Base-by-base conservation (phyloP, 148 eudicot species). In the Oxyria digyna region DNA sequence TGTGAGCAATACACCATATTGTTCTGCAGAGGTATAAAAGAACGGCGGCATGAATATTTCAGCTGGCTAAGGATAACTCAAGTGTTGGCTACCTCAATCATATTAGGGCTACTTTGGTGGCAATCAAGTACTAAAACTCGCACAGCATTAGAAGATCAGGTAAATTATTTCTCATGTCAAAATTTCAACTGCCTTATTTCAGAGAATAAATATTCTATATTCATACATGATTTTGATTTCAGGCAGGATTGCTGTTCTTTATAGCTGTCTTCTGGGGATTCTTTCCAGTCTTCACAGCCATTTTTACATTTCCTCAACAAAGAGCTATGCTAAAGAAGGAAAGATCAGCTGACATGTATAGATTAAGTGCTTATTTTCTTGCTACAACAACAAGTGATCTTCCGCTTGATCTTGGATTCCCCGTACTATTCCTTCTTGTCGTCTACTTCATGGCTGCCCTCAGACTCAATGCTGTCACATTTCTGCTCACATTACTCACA, bases 391-490 rank as follows among this genome's bases (percentile, higher is more conserved):
- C 97, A 31, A 86, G 96, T 26, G 98, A 94, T 74, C 81, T 94
- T n/a, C 97, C 97, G n/a, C 84, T 90, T 7, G 97, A 94, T 73
- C 86, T 94, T 24, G 74, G 87, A 41, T 72, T 90, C 21, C 98
- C 98, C 21, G 76, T 87, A n/a, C 81, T 94, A 65, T 94, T 94
- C 80, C 88, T 94, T 24, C 42, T 85, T 1, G 84, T 94, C 0
- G 92, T 90, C 57, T 94, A 94, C 71, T 94, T 94, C 81, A 94
- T 94, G 98, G 97, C 97, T 35, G 96, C 96, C 49, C 81, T 94
- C 14, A 83, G 86, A 70, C 81, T 72, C 49, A 79, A 80, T 24
- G 87, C 75, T 17, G 82, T 57, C 17, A 74, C 93, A 0, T 94
- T 94, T 72, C 78, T 88, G 83, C 81, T 83, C 42, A 94, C 86